These are phyloP conservation scores for Cornus kousa DNA, from an alignment of 148 eudicot genomes.

Conservation along the genomic window DNA sequence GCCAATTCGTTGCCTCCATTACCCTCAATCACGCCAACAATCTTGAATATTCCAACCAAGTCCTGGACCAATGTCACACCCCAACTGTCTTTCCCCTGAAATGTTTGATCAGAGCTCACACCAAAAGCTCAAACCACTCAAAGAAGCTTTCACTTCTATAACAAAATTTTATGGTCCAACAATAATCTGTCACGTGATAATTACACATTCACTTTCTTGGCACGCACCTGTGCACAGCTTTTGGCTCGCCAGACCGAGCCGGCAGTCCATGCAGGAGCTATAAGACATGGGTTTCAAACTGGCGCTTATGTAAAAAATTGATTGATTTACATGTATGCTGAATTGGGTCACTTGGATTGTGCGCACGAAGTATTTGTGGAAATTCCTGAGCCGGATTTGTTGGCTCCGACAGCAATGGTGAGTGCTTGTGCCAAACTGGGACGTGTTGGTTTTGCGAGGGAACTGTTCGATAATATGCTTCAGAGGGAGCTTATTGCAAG, in stretches of 20 bases:
- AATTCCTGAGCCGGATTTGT: slow-evolving; percentile 11
- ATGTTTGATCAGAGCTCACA: slow-evolving; percentile 27
- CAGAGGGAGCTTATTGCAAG: not conserved
- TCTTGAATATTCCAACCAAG: slow-evolving; percentile 22
- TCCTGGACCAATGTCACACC: slow-evolving; percentile 12
- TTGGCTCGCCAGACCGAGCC: not conserved
- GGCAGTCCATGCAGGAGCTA: slow-evolving; percentile 5
- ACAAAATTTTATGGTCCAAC: slow-evolving; percentile 2
- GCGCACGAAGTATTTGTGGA: not conserved
- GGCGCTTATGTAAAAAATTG: slow-evolving; percentile 25
- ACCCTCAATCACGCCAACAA: slow-evolving; percentile 28
- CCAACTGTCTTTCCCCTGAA: slow-evolving; percentile 21
- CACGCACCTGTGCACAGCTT: slow-evolving; percentile 17
- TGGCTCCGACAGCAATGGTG: slow-evolving; percentile 14
- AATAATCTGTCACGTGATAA: slow-evolving; percentile 15
- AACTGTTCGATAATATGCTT: not conserved
- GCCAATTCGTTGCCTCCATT: slow-evolving; percentile 29
- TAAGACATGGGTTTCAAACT: slow-evolving; percentile 20
- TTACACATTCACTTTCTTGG: slow-evolving; percentile 30
- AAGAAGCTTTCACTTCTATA: slow-evolving; percentile 18
- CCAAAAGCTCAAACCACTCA: slow-evolving; percentile 15
- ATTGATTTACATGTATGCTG: slow-evolving; percentile 17
- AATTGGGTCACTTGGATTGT: slow-evolving; percentile 10
- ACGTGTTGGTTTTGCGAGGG: slow-evolving; percentile 9
- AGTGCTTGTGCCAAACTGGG: slow-evolving; percentile 18